Evolutionary conservation across 208 protist genomes (phyloP), one percentile per base, ranked within the genome.

Genomic region (Wallacemonas rigidus): DNA sequence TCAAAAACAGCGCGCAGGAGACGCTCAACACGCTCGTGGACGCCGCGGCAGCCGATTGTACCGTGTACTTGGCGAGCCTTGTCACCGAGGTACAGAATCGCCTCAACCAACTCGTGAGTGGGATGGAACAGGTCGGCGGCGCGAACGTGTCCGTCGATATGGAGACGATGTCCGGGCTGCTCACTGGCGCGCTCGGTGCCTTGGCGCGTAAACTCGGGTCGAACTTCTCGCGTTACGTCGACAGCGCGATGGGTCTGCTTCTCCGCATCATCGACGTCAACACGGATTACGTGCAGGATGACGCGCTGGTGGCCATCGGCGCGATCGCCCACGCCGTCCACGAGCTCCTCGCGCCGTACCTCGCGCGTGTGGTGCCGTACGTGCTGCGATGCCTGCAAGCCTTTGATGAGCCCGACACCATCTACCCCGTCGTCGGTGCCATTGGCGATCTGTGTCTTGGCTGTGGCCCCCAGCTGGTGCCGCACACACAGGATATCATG

Each of bases 391-490:
- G 81, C 26, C 73, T 99, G 40, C 63, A 84, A 51, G 83, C 81
- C 45, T 85, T 94, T 15, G 88, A 98, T 69, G 88, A 97, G 48
- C 80, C 82, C 11, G 83, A 91, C 45, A 86, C 98, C 9, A 91
- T 96, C 67, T 75, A 73, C 50, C 77, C 90, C 43, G 89, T 97
- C 14, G 90, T 99, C 26, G 94, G 90, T 45, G 87, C 98, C 1
- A 71, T 98, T n/a, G 95, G 95, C 60, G 98, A 99, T 88, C 79
- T 99, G n/a, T 89, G 87, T 67, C 85, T 95, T 57, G 82, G 88
- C 41, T 88, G 98, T 35, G 80, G 82, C 9, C 61, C 69, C 14
- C 75, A 86, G 15, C 64, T 99, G 39, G 35, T 67, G 41, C 88
- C 87, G 15, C 98, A 94, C 71, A 87, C 87, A 62, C 74, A 85